phyloP scores from a whole-genome alignment of 345 rosid genomes.

The Citrus australasica region DNA sequence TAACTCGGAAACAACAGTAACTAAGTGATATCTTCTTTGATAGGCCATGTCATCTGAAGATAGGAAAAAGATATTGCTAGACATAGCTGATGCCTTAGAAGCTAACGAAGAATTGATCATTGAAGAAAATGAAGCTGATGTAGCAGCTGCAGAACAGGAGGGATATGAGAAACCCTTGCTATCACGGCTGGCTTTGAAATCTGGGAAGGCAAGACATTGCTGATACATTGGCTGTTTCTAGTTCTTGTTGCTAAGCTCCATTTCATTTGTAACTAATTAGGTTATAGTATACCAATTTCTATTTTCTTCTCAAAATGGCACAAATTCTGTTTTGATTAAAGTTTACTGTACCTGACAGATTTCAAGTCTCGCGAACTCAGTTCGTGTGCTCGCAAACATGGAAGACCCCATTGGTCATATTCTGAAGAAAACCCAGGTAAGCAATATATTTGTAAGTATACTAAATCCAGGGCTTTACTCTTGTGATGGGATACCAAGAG shows the following conservation, averaged over 20 bases:
- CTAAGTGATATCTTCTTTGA: constrained; percentile 16
- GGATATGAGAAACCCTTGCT: constrained; percentile 81
- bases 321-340: constrained; percentile 7
- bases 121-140: constrained; percentile 77
- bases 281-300: background rate
- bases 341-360: constrained; percentile 43
- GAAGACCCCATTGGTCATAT: constrained; percentile 88
- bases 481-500: background rate
- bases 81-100: constrained; percentile 80
- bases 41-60: constrained; percentile 72
- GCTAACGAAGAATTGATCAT: constrained; percentile 64
- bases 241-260: background rate
- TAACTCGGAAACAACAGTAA: constrained; percentile 6
- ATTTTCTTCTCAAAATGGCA: background rate
- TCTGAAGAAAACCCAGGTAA: constrained; percentile 88
- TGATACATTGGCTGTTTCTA: background rate
- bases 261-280: background rate
- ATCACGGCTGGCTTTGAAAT: constrained; percentile 76
- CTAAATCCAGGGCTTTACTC: background rate
- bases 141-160: constrained; percentile 65
- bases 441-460: constrained; percentile 1
- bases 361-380: constrained; percentile 64
- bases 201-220: constrained; percentile 65
- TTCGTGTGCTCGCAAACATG: constrained; percentile 91
- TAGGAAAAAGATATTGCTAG: constrained; percentile 69